phyloP scores from a whole-genome alignment of 2,329 filamentous ascomycete species.

The Leptographium galeiforme region DNA sequence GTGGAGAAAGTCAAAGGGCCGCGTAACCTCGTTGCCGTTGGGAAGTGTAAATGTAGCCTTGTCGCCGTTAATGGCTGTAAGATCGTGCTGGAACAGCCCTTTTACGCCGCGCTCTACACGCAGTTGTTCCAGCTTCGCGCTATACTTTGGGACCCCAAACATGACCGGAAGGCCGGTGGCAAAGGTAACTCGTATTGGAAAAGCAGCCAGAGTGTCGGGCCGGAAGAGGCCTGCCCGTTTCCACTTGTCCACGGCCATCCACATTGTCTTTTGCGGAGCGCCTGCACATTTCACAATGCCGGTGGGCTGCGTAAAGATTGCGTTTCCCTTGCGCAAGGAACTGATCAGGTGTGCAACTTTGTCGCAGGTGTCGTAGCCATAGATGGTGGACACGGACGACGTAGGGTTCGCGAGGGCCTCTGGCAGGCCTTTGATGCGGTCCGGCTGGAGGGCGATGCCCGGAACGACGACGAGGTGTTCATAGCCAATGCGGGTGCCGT shows the following conservation, averaged over 20 bases:
- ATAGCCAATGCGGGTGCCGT: conserved; percentile 43
- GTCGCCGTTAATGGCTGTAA: conserved; percentile 38
- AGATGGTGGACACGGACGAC: conserved; percentile 41
- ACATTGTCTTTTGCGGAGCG: conserved; percentile 49
- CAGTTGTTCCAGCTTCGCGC: conserved; percentile 36
- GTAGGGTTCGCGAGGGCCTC: conserved; percentile 37
- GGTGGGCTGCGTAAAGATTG: conserved; percentile 46
- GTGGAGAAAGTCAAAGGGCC: conserved; percentile 40
- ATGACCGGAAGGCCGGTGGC: conserved; percentile 41
- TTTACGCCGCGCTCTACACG: conserved; percentile 41
- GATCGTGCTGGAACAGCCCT: conserved; percentile 44
- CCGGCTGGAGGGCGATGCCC: conserved; percentile 38
- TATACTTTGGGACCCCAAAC: conserved; percentile 50
- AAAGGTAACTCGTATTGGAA: conserved; percentile 37
- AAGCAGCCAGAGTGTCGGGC: conserved; percentile 18
- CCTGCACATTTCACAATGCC: conserved; percentile 48
- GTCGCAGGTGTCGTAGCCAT: conserved; percentile 40
- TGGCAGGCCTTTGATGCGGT: conserved; percentile 38
- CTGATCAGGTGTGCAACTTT: conserved; percentile 37
- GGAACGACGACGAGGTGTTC: conserved; percentile 53
- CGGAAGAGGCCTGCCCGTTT: conserved; percentile 38
- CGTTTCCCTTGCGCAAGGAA: conserved; percentile 32
- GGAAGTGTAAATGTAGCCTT: conserved; percentile 34
- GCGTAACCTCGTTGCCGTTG: conserved; percentile 29
- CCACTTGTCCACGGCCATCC: conserved; percentile 48